Evolutionary conservation across 1,284 basidiomycete genomes (phyloP), one percentile per base, ranked within the genome.

Genomic region (Ustilago shanxiensis): DNA sequence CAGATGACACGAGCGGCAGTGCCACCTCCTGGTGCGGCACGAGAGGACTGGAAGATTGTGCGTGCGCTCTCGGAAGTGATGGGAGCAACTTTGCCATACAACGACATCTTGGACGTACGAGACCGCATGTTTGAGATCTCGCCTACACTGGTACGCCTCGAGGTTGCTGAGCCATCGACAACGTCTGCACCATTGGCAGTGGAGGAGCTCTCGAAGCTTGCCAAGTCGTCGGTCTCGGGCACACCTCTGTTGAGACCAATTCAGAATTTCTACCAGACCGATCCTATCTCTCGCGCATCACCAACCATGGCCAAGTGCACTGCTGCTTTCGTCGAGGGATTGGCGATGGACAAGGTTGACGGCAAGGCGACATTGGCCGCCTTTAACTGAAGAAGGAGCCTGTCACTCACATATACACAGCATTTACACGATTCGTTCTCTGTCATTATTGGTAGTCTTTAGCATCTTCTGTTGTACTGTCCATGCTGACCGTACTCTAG

Each of bases 21-120:
- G 1, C 91, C 93, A n/a, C 93, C 95, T 39, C 96, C 97, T 18
- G 97, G 95, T 63, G 93, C 95, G 2, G 91, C 94, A 3, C 89
- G 97, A 58, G 97, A 99, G 87, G 97, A 99, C 87, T 99, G 97
- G 97, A 98, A 99, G 90, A 94, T 99, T 83, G 89, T 99, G 76
- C 92, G 95, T 71, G 97, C 96, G 0, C 88, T 99, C 2, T 95
- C 94, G n/a, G 97, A 99, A 86, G 89, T 95, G 41, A 83, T 95
- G 44, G 93, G 92, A 49, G 84, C 87, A 2, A 91, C 93, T 24
- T 86, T 99, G 69, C 95, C 95, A 0, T 99, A 99, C 86, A 94
- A 98, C 83, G 94, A 96, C 80, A 89, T 94, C 16, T 88, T 95
- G n/a, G 89, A 89, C 57, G 88, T 99, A 55, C 91, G 95, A 55